Conservation (phyloP, 2,329 filamentous ascomycete genomes). For the Ophiostoma quercus region DNA sequence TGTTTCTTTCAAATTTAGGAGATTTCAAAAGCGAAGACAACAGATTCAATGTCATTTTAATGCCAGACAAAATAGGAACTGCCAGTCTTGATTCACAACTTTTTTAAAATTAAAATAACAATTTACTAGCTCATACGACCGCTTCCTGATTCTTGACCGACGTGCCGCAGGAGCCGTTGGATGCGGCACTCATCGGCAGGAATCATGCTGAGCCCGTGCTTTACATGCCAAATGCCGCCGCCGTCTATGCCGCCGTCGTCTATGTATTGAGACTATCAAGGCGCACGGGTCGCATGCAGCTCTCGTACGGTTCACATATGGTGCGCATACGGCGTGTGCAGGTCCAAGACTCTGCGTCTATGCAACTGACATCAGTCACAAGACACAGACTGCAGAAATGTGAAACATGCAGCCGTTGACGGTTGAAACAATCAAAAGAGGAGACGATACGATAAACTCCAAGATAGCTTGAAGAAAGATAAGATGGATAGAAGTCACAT, state of each 20-base stretch:
- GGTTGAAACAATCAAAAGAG: neutral
- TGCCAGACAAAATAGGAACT: no score
- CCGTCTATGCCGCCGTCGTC: neutral
- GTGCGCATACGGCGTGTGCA: neutral
- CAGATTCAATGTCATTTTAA: no score
- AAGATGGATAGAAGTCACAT: no score
- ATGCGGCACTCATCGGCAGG: constrained; percentile 7
- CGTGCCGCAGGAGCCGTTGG: neutral
- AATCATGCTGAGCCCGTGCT: neutral
- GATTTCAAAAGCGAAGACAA: no score
- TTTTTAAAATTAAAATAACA: no score
- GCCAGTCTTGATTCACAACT: no score
- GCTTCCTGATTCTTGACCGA: neutral
- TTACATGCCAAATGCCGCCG: neutral
- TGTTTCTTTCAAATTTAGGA: no score
- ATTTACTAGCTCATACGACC: no score
- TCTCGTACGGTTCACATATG: neutral
- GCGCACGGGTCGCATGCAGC: no score
- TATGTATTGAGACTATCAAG: no score
- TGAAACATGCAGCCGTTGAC: neutral
- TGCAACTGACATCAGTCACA: no score
- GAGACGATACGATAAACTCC: neutral
- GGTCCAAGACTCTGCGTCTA: no score
- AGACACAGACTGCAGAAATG: neutral
- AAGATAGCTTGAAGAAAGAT: neutral